phyloP scores from a whole-genome alignment of 129 eudicot species.

The Arctium lappa region DNA sequence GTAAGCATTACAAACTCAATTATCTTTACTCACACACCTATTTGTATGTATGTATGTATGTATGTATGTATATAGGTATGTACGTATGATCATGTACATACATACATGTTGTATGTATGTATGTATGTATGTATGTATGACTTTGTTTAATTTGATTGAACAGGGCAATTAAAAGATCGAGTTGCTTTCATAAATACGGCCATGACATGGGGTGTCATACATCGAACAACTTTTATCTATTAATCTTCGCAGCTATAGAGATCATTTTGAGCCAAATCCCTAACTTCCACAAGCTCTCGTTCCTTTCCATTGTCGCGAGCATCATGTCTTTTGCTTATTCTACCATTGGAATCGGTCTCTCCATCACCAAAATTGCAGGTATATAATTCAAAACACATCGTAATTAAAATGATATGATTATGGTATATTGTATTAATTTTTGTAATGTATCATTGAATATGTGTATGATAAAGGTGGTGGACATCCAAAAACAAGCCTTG shows the following conservation, averaged over 20 bases:
- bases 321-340: constrained; percentile 71
- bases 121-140: background rate
- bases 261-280: constrained; percentile 63
- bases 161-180: constrained; percentile 58
- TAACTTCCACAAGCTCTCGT: constrained; percentile 52
- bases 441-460: background rate
- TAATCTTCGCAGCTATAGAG: constrained; percentile 47
- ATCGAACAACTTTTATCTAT: constrained; percentile 34
- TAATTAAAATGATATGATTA: background rate
- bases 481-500: constrained; percentile 44
- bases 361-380: constrained; percentile 48
- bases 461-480: constrained; percentile 30
- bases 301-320: constrained; percentile 59
- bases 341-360: constrained; percentile 55
- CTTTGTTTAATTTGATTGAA: background rate
- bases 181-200: constrained; percentile 48
- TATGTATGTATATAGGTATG: background rate
- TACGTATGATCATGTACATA: background rate
- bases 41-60: background rate
- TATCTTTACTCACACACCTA: background rate
- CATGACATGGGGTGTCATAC: constrained; percentile 33
- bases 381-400: background rate
- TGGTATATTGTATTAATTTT: background rate
- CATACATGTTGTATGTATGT: background rate
- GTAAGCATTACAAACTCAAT: constrained; percentile 29